Evolutionary conservation across 228 moss, liverwort and hornwort species (phyloP), one percentile per base, ranked within the genome.

Genomic region (Sphagnum fallax): DNA sequence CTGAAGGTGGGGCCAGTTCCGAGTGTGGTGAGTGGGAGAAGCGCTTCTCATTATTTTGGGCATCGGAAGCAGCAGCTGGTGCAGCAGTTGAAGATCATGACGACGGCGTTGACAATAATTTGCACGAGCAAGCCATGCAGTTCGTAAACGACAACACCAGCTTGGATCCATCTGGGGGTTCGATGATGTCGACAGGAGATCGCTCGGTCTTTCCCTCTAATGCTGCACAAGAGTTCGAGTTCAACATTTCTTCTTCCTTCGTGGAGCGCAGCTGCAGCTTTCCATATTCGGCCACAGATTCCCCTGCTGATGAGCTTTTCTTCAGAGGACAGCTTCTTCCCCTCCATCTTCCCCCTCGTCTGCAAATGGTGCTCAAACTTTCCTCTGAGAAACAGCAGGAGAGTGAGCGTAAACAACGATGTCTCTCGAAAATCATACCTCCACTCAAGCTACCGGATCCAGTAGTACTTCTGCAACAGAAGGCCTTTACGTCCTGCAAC

Each of bases 351-450:
- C 83, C 86, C 4, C 86, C 86, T 9, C 83, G 86, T 14, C 82
- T 86, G 63, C 86, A 86, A 58, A 86, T 86, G 86, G 86, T 86
- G 71, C 82, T 80, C 72, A 83, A 86, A 72, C 67, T 86, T n/a
- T 77, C 80, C 8, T 66, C 71, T 59, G 83, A 83, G 53, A 74
- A 74, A 71, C 79, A 85, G 13, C 84, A 55, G 3, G 55, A 70
- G 0, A 52, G 70, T 62, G 67, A 73, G 8, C 77, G 55, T 55
- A 12, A 55, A 12, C 55, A 55, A 55, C 32, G 32, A 32, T 32
- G 32, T 32, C 32, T 32, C 32, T 32, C 32, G 32, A 32, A 32
- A 32, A 32, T 32, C 32, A 12, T 12, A 55, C 55, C 81, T 71
- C 82, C 82, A 47, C 49, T 60, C 6, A 55, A 55, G 12, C 9